Evolutionary conservation across 768 basidiomycete species (phyloP), one percentile per base, ranked within the genome.

Genomic region (Brasilioporus rufonigricans): DNA sequence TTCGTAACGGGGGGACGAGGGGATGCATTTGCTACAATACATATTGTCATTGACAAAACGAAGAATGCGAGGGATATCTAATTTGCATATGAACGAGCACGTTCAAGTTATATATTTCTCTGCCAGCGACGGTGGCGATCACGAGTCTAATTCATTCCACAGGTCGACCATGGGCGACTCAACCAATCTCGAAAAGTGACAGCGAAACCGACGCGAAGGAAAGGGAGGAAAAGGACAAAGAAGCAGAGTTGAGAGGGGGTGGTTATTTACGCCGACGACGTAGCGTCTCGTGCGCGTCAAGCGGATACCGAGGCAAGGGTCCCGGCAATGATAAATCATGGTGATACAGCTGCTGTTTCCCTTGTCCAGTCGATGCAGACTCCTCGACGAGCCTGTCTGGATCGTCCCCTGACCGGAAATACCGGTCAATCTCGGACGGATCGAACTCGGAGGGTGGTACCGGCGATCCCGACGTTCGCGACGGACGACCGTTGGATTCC

Each of bases 341-440:
- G 35, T 1, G 23, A n/a, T 44, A 35, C 45, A 31, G 1, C n/a
- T 39, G 23, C 24, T 44, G 26, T 16, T 16, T 31, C 7, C n/a
- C 54, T n/a, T 44, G 31, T 26, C 12, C 44, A 23, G 35, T 49
- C 32, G 53, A 35, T 9, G n/a, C 49, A 43, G 33, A 38, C 3
- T 61, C 56, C 21, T 32, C 52, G 10, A 12, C 26, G 3, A 46
- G 13, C 10, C 26, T 27, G n/a, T 56, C 50, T n/a, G 48, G 48
- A 23, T 63, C 67, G n/a, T 69, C 67, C 7, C 60, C 55, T 35
- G 70, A 61, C 48, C 81, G 79, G 69, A 91, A 91, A 71, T 91
- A 91, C 46, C 78, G 77, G 56, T 90, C 89, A 74, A 90, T 84
- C 64, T 91, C 89, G 12, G 80, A 80, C 38, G 74, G 80, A 57